These are phyloP conservation scores for Delonix regia DNA, from an alignment of 306 rosid genomes.

Conservation along the genomic window DNA sequence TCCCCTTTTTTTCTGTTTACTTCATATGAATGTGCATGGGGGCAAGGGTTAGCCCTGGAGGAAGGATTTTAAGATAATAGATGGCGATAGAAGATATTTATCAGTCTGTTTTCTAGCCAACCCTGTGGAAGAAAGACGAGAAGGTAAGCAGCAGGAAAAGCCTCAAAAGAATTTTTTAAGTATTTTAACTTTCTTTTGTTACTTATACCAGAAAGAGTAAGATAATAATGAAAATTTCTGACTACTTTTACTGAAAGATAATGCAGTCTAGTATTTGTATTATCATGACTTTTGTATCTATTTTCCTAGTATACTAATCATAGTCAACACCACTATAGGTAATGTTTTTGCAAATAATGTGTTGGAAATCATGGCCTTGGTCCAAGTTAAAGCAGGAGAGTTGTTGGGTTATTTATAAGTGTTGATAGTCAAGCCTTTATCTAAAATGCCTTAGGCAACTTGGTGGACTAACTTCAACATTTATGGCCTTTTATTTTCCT, in stretches of 20 bases:
- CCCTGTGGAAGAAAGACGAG: background rate
- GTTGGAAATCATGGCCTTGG: too few species aligned
- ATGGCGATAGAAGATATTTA: conserved; percentile 7
- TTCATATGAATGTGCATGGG: background rate
- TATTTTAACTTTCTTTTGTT: background rate
- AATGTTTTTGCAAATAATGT: conserved; percentile 4
- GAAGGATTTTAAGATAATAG: conserved; percentile 20
- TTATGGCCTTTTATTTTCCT: too few species aligned
- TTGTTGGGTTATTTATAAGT: too few species aligned
- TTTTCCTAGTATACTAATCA: conserved; percentile 4
- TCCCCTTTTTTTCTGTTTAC: background rate
- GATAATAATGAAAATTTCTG: background rate
- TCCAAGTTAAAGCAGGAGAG: too few species aligned
- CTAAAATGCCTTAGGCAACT: too few species aligned
- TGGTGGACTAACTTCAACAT: too few species aligned
- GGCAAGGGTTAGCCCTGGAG: conserved; percentile 11
- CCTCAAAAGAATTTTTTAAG: background rate
- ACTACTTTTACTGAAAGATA: conserved; percentile 4
- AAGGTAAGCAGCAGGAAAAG: background rate
- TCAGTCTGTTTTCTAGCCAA: background rate
- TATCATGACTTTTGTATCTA: background rate
- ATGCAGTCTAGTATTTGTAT: conserved; percentile 9
- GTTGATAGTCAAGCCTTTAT: too few species aligned
- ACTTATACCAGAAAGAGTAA: background rate
- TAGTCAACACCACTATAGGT: conserved; percentile 17